Evolutionary conservation across 2,329 filamentous ascomycete species (phyloP).

Genomic region (Fragosphaeria purpurea): DNA sequence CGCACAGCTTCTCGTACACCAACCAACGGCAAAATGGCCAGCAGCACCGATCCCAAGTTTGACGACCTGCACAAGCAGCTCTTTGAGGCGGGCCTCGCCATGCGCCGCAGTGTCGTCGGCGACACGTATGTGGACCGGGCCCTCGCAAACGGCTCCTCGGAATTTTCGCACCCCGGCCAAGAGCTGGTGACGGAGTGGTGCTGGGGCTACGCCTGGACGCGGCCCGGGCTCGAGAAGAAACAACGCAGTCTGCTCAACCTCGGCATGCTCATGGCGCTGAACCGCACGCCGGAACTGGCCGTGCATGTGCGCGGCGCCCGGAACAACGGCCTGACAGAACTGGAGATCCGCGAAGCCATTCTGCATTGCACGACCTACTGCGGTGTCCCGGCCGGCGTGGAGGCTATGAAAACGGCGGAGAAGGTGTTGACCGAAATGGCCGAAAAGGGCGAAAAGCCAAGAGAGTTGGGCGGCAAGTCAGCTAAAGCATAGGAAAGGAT

Average conservation of each 20-base stretch:
- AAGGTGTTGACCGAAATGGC: conserved; percentile 22
- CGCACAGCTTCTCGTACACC: too few relatives aligned
- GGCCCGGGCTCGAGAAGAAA: conserved; percentile 51
- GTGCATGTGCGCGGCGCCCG: conserved; percentile 53
- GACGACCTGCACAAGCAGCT: conserved; percentile 33
- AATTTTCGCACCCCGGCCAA: conserved; percentile 52
- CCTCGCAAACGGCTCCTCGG: conserved; percentile 42
- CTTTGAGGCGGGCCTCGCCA: conserved; percentile 45
- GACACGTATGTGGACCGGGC: conserved; percentile 49
- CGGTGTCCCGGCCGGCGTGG: conserved; percentile 32
- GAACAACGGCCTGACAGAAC: conserved; percentile 50
- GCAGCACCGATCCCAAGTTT: conserved; percentile 18
- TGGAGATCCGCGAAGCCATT: conserved; percentile 53
- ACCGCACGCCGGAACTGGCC: conserved; percentile 47
- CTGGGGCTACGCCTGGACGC: conserved; percentile 55
- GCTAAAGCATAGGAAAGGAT: not conserved
- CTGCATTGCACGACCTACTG: conserved; percentile 35
- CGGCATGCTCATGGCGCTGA: conserved; percentile 49
- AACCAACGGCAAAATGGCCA: not conserved
- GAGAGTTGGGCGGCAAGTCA: conserved; percentile 19
- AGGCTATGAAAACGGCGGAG: conserved; percentile 26
- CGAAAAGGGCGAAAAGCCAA: conserved; percentile 19
- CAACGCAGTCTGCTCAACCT: conserved; percentile 54
- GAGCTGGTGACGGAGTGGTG: conserved; percentile 54
- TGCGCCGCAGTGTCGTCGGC: conserved; percentile 51